Evolutionary conservation across 768 basidiomycete species (phyloP).

Genomic region (Lactifluus subvellereus): DNA sequence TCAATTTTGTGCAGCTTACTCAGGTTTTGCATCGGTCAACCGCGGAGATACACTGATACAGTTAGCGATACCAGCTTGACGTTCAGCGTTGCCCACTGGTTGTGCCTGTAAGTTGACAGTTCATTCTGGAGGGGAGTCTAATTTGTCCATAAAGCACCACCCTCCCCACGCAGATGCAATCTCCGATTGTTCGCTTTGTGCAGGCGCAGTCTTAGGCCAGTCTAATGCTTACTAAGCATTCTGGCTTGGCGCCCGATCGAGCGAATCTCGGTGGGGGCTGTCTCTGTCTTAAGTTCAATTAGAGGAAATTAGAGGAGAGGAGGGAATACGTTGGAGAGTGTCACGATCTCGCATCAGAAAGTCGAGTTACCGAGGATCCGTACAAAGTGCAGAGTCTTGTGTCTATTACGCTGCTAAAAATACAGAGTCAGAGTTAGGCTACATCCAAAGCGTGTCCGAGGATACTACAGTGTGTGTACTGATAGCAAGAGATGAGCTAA

Average conservation of each 20-base stretch:
- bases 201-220: neutral
- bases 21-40: neutral
- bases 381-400: slow-evolving; percentile 6
- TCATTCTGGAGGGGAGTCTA: neutral
- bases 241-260: slow-evolving; percentile 2
- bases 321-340: too few relatives aligned
- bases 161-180: neutral
- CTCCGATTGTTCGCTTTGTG: neutral
- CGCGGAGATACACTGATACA: neutral
- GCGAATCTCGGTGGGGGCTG: neutral
- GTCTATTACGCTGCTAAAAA: slow-evolving; percentile 17
- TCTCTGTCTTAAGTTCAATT: too few relatives aligned
- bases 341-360: too few relatives aligned
- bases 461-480: slow-evolving; percentile 18
- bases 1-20: neutral
- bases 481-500: slow-evolving; percentile 4
- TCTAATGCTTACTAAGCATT: neutral
- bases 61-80: neutral
- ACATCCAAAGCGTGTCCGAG: slow-evolving; percentile 10
- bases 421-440: slow-evolving; percentile 14
- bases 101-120: neutral
- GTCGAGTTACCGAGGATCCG: neutral
- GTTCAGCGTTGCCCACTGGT: neutral
- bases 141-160: neutral
- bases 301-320: too few relatives aligned